These are phyloP conservation scores for Paecilomyces formosus DNA, from an alignment of 2,329 filamentous ascomycete genomes.

Conservation along the genomic window DNA sequence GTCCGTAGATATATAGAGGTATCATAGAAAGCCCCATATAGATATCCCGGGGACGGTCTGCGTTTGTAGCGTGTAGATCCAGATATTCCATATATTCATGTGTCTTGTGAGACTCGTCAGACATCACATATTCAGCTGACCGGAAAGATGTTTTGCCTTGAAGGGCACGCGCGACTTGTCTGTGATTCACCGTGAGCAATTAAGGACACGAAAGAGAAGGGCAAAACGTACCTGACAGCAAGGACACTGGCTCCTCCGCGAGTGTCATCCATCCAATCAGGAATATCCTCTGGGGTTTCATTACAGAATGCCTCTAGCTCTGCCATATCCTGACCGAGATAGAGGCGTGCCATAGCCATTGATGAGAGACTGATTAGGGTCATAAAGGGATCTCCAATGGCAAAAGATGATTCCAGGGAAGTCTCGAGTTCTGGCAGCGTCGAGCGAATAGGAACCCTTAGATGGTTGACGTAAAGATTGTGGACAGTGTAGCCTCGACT, in stretches of 20 bases:
- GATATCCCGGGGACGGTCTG: conserved; percentile 47
- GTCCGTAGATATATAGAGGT: conserved; percentile 40
- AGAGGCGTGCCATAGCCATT: conserved; percentile 50
- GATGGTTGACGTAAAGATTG: conserved; percentile 55
- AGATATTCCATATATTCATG: conserved; percentile 42
- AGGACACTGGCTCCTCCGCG: conserved; percentile 53
- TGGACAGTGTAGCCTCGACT: conserved; percentile 51
- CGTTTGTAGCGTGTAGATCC: conserved; percentile 38
- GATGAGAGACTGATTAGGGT: conserved; percentile 52
- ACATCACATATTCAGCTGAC: conserved; percentile 43
- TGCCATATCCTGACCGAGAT: conserved; percentile 49
- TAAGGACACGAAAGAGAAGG: neutral
- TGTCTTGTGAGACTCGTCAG: conserved; percentile 48
- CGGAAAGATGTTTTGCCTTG: conserved; percentile 53
- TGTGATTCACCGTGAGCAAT: conserved; percentile 6
- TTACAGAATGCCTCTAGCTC: conserved; percentile 53
- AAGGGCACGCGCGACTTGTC: conserved; percentile 51
- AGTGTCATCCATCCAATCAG: conserved; percentile 49
- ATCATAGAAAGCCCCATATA: conserved; percentile 46
- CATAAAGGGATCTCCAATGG: conserved; percentile 52
- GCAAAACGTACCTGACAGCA: conserved; percentile 33
- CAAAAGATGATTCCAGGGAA: conserved; percentile 50
- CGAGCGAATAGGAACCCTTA: conserved; percentile 45
- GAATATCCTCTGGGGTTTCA: conserved; percentile 50
- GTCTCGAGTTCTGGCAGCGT: conserved; percentile 46